phyloP scores from a whole-genome alignment of 2,329 filamentous ascomycete species.

The Emydomyces testavorans region DNA sequence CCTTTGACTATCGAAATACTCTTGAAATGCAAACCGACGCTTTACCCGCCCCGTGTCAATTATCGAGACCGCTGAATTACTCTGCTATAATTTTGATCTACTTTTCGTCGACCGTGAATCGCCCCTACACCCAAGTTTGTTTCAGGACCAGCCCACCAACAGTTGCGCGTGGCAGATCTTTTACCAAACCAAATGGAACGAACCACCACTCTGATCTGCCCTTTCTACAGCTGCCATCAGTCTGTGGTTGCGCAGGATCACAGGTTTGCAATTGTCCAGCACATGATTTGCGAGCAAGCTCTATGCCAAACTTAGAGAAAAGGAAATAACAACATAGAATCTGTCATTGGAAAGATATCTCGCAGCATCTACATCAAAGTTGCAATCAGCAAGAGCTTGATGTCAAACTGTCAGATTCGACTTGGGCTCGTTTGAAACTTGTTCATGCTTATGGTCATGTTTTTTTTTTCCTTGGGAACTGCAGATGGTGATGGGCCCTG shows the following conservation, averaged over 20 bases:
- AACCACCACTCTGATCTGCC: conserved; percentile 62
- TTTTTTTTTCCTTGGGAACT: too few relatives aligned
- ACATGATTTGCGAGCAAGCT: too few relatives aligned
- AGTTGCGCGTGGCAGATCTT: conserved; percentile 58
- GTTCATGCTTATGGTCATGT: too few relatives aligned
- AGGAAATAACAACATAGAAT: neutral
- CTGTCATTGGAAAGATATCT: conserved; percentile 14
- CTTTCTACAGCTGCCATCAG: conserved; percentile 51
- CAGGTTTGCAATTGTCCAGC: conserved; percentile 18
- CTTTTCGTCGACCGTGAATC: conserved; percentile 20
- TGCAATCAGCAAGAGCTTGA: conserved; percentile 19
- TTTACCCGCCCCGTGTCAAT: too few relatives aligned
- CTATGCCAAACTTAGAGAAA: too few relatives aligned
- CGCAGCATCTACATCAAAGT: conserved; percentile 17
- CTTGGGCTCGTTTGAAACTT: too few relatives aligned
- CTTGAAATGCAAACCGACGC: conserved; percentile 44
- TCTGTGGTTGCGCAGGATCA: conserved; percentile 28
- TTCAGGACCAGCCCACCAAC: conserved; percentile 50
- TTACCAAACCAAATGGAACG: conserved; percentile 58
- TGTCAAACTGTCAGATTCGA: conserved; percentile 17
- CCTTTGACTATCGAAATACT: conserved; percentile 45
- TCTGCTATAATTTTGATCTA: conserved; percentile 20
- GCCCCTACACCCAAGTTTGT: conserved; percentile 17
- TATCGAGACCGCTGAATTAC: conserved; percentile 32
- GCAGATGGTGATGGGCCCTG: too few relatives aligned